These are phyloP conservation scores for Melastoma malabathricum DNA, from an alignment of 345 rosid genomes.

Conservation along the genomic window DNA sequence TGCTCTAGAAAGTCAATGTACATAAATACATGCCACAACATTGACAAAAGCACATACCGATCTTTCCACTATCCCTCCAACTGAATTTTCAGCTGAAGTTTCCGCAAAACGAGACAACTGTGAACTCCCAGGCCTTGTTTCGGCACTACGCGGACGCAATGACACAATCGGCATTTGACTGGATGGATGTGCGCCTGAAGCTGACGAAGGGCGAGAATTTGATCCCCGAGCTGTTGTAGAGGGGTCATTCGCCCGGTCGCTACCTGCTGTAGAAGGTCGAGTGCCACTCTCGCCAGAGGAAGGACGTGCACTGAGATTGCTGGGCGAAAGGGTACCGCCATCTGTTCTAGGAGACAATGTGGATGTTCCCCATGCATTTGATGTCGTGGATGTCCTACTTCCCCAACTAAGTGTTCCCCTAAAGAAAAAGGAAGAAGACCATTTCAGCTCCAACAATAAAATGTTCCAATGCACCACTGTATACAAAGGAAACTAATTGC, in stretches of 20 bases:
- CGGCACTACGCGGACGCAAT: slow-evolving; percentile 93
- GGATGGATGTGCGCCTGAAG: slow-evolving; percentile 73
- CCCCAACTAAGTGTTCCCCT: slow-evolving; percentile 98
- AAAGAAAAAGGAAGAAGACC: slow-evolving; percentile 2
- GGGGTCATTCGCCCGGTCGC: slow-evolving; percentile 64
- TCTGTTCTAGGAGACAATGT: slow-evolving; percentile 56
- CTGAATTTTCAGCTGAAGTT: slow-evolving; percentile 50
- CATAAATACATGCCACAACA: neutral
- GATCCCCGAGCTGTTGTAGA: slow-evolving; percentile 53
- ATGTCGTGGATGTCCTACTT: slow-evolving; percentile 51
- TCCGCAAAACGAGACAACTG: slow-evolving; percentile 98
- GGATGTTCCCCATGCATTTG: slow-evolving; percentile 88
- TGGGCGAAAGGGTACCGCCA: slow-evolving; percentile 66
- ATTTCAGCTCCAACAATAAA: slow-evolving; percentile 1
- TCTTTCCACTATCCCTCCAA: slow-evolving; percentile 37
- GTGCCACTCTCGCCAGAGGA: slow-evolving; percentile 92
- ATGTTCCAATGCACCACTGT: too few relatives aligned
- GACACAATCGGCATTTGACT: slow-evolving; percentile 51
- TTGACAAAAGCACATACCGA: slow-evolving; percentile 34
- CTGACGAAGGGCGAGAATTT: slow-evolving; percentile 87
- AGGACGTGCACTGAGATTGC: slow-evolving; percentile 71
- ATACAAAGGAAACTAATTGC: too few relatives aligned
- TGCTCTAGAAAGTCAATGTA: neutral
- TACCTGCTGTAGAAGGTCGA: slow-evolving; percentile 87
- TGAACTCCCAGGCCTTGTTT: slow-evolving; percentile 97